Conservation (phyloP, 2,329 filamentous ascomycete genomes). For the Stagonosporopsis chrysanthemi region DNA sequence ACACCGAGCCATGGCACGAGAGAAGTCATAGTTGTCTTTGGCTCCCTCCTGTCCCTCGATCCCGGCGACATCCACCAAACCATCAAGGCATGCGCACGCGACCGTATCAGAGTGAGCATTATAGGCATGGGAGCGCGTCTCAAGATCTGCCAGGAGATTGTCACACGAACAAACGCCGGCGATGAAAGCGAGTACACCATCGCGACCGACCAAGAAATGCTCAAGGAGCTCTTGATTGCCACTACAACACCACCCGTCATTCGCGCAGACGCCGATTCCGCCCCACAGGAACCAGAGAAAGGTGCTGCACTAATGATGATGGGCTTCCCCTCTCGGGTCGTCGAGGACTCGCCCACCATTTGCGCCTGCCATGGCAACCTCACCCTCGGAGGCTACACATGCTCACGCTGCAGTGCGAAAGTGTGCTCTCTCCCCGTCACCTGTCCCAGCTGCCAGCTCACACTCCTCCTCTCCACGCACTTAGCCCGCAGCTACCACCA, state of each 20-base stretch:
- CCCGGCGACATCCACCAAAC: slow-evolving; percentile 96
- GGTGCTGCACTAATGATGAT: slow-evolving; percentile 81
- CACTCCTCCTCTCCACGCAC: slow-evolving; percentile 85
- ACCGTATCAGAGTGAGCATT: slow-evolving; percentile 86
- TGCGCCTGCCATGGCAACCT: slow-evolving; percentile 92
- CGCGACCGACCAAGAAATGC: slow-evolving; percentile 85
- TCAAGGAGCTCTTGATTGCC: slow-evolving; percentile 85
- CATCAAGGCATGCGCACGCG: slow-evolving; percentile 76
- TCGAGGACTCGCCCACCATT: slow-evolving; percentile 75
- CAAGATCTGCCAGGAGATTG: slow-evolving; percentile 89
- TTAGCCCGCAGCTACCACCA: slow-evolving; percentile 51
- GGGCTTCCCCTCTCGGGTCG: slow-evolving; percentile 90
- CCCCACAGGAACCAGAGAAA: slow-evolving; percentile 47
- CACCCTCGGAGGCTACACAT: slow-evolving; percentile 84
- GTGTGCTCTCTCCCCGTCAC: slow-evolving; percentile 90
- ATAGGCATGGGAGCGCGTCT: slow-evolving; percentile 92
- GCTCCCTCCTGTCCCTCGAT: slow-evolving; percentile 87
- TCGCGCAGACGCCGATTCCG: slow-evolving; percentile 59
- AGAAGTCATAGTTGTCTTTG: slow-evolving; percentile 91
- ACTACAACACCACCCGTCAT: slow-evolving; percentile 90
- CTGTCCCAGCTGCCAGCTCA: slow-evolving; percentile 89
- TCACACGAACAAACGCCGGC: slow-evolving; percentile 83
- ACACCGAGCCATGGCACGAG: slow-evolving; percentile 91
- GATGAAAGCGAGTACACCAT: slow-evolving; percentile 80
- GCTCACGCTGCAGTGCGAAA: slow-evolving; percentile 85